Conservation (phyloP, 345 rosid species). For the Litchi chinensis region DNA sequence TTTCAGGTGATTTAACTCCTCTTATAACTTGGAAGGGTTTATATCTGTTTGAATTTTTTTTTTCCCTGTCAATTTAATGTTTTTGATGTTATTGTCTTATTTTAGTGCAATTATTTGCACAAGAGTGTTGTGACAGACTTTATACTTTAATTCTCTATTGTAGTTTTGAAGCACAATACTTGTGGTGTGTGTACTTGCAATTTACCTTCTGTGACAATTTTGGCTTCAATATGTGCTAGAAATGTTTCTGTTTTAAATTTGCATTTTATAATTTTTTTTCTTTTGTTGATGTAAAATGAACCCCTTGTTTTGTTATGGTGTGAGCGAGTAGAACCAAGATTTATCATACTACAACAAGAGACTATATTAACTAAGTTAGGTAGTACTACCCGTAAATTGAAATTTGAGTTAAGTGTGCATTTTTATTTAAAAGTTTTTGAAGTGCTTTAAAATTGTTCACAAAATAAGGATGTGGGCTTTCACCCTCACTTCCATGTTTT, state of each 20-base stretch:
- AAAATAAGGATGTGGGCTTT: slow-evolving; percentile 2
- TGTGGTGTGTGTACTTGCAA: not conserved
- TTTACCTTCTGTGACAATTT: not conserved
- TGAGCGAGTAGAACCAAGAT: not conserved
- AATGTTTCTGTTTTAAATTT: not conserved
- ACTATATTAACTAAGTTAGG: not conserved
- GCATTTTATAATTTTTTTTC: not conserved
- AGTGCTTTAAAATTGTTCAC: slow-evolving; percentile 7
- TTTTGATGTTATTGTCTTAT: not conserved
- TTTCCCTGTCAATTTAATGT: not conserved
- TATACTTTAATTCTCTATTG: no score
- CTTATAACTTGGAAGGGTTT: not conserved
- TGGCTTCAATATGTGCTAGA: not conserved
- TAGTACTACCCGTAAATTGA: not conserved
- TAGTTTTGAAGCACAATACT: not conserved
- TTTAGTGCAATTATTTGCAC: not conserved
- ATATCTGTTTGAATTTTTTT: slow-evolving; percentile 4
- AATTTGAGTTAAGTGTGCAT: not conserved
- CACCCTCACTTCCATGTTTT: not conserved
- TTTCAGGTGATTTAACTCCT: slow-evolving; percentile 59
- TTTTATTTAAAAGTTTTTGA: not conserved
- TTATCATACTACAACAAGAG: not conserved
- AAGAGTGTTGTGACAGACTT: not conserved
- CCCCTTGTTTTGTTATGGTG: not conserved
- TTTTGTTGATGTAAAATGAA: not conserved